phyloP scores from a whole-genome alignment of 371 early-diverging fungal species.

The Actinomucor elegans region DNA sequence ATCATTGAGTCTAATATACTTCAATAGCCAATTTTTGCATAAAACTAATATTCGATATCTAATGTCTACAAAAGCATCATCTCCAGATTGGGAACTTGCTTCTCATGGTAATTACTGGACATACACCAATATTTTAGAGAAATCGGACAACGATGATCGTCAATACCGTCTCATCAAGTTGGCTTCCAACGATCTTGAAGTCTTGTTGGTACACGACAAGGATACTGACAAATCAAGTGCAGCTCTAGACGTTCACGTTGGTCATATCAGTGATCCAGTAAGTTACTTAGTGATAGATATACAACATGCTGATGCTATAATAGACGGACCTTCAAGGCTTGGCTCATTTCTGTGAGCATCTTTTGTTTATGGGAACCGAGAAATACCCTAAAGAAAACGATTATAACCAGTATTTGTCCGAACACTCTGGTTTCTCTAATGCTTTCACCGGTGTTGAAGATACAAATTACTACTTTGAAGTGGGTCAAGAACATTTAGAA shows the following conservation, averaged over 20 bases:
- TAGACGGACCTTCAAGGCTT: constrained; percentile 81
- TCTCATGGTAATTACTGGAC: constrained; percentile 36
- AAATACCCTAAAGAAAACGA: constrained; percentile 96
- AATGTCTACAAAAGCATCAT: neutral
- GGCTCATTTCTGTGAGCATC: constrained; percentile 98
- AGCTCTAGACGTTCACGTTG: constrained; percentile 93
- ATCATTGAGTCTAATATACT: neutral
- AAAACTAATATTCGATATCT: neutral
- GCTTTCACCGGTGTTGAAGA: constrained; percentile 91
- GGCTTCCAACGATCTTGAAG: constrained; percentile 73
- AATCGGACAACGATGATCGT: constrained; percentile 78
- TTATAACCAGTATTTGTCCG: constrained; percentile 83
- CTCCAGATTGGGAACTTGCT: constrained; percentile 39
- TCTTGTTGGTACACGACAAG: constrained; percentile 80
- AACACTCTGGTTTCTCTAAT: constrained; percentile 93
- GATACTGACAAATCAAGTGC: constrained; percentile 89
- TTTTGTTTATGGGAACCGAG: constrained; percentile 88
- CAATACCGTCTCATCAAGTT: constrained; percentile 80
- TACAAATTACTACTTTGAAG: constrained; percentile 96
- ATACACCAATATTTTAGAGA: constrained; percentile 46
- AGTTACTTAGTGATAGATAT: constrained; percentile 20
- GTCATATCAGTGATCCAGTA: constrained; percentile 82
- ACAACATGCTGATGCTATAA: no score
- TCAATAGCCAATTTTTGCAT: constrained; percentile 1
- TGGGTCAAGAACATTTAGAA: constrained; percentile 81